Evolutionary conservation across 331 rosid species (phyloP).

Genomic region (Malus hybrid): DNA sequence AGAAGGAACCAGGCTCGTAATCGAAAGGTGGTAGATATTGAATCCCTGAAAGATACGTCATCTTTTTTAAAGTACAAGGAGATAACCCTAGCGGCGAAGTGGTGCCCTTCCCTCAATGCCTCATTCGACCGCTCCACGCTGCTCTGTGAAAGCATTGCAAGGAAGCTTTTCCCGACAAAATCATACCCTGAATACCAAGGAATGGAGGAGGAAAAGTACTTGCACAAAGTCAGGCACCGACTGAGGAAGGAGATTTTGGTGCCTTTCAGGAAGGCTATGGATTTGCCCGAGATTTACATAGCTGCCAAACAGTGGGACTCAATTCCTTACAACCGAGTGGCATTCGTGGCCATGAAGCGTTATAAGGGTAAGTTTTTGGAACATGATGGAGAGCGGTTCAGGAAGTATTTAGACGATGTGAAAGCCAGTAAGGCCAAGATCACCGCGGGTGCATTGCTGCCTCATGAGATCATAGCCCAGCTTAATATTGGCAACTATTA

Average conservation of each 20-base stretch:
- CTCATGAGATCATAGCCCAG: not conserved
- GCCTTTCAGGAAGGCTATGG: conserved; percentile 5
- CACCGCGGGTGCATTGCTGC: conserved; percentile 8
- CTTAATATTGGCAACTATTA: not conserved
- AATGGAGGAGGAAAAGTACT: not conserved
- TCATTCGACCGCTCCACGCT: not conserved
- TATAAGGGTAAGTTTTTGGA: not conserved
- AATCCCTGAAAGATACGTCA: not conserved
- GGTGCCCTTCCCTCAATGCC: conserved; percentile 2
- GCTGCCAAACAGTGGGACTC: conserved; percentile 1
- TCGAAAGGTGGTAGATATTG: not conserved
- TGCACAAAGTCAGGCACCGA: not conserved
- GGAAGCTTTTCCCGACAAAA: not conserved
- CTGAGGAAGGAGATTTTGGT: conserved; percentile 8
- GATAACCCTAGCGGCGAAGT: not conserved
- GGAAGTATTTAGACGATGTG: conserved; percentile 8
- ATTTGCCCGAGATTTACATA: conserved; percentile 2
- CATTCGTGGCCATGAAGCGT: conserved; percentile 1
- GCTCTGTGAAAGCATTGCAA: conserved; percentile 7
- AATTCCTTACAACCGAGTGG: conserved; percentile 7
- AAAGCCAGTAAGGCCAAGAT: conserved; percentile 1
- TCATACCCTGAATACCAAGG: not conserved
- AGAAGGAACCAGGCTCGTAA: no score
- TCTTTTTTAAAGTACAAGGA: not conserved
- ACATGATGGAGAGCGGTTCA: conserved; percentile 9